These are phyloP conservation scores for Psophocarpus tetragonolobus DNA, from an alignment of 306 rosid genomes.

Conservation along the genomic window DNA sequence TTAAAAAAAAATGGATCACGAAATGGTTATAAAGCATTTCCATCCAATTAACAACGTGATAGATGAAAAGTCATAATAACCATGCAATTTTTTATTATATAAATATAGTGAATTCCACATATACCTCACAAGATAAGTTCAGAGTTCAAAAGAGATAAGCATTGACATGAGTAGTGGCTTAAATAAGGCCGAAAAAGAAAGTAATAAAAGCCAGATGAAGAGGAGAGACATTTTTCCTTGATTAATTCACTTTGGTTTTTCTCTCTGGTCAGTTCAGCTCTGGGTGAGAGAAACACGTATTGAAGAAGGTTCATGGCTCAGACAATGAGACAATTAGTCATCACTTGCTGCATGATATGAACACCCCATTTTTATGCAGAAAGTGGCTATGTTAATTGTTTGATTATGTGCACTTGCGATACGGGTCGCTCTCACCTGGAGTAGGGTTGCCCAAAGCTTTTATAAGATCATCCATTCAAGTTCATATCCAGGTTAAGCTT, in stretches of 20 bases:
- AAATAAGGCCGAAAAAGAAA: background rate
- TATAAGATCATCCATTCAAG: background rate
- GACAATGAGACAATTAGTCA: background rate
- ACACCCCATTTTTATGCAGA: background rate
- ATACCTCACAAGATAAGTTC: background rate
- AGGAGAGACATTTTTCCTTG: background rate
- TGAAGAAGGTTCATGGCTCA: background rate
- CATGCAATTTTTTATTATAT: too few relatives aligned
- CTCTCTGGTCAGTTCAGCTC: background rate
- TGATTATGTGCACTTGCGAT: background rate
- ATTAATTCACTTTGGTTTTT: background rate
- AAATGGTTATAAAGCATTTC: too few relatives aligned
- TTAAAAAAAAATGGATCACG: too few relatives aligned
- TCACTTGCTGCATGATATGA: background rate
- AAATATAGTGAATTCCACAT: too few relatives aligned
- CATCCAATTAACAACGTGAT: too few relatives aligned
- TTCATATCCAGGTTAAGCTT: background rate
- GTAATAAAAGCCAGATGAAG: background rate
- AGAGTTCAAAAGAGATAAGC: background rate
- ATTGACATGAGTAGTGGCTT: background rate
- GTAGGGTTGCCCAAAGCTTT: background rate
- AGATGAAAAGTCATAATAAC: too few relatives aligned
- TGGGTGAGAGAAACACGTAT: conserved; percentile 30
- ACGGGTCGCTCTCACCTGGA: conserved; percentile 34
- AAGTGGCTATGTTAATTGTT: background rate